Base-by-base conservation (phyloP, 2,329 filamentous ascomycete species). In the Xylaria sp. region DNA sequence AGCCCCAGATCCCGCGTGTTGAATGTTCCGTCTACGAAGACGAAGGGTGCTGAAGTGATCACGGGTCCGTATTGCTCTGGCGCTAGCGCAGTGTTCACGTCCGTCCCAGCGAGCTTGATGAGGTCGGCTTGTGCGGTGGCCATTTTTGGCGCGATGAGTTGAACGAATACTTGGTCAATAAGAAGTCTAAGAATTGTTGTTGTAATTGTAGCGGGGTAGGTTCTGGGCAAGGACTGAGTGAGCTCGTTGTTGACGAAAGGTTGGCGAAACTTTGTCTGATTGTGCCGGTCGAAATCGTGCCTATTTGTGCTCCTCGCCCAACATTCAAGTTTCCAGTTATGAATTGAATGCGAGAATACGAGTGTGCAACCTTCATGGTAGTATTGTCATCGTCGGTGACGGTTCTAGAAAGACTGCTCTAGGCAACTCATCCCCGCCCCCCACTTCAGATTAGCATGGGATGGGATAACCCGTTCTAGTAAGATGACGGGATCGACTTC, bases 1-100 rank as follows among this genome's bases (percentile, higher is more conserved):
- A 81, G 77, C 61, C 85, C 85, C 12, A 86, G 73, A 73, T 88
- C 85, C 58, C 85, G 84, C 59, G 83, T 77, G 78, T 87, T 87
- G 79, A 86, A 82, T 32, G 85, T 83, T 42, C 83, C 82, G 30
- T 79, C 80, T 32, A 83, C 76, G 61, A 77, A 73, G 68, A 86
- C 71, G 73, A 88, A 87, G 7, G 85, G 85, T 7, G 82, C 73
- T n/a, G 76, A 74, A 8, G 76, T 72, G 34, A 86, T 74, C 32
- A 81, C 78, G 0, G 79, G 74, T 1, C 74, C 68, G 61, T 84
- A 79, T 34, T 77, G 60, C 21, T 79, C 78, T 3, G 77, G 67
- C 3, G 81, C 74, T 61, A 87, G 80, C 47, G 80, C 76, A 3
- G 75, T 69, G 50, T 74, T 74, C 42, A 83, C 80, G 69, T 85